Evolutionary conservation across 345 rosid genomes (phyloP).

Genomic region (Bruguiera gymnorhiza): DNA sequence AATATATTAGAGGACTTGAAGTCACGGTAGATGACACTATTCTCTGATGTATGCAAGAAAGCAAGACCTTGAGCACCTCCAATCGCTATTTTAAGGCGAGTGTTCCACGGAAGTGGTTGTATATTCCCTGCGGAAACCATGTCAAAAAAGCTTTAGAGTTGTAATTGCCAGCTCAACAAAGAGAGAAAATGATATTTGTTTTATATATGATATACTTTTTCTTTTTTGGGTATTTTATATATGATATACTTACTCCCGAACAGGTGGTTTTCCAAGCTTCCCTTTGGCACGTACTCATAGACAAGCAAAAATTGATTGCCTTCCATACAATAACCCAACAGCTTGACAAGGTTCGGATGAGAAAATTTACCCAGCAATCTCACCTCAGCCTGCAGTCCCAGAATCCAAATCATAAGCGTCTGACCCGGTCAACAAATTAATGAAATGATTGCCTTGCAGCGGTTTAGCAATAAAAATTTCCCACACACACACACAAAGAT

Average conservation of each 20-base stretch:
- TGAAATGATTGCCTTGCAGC: too few species aligned
- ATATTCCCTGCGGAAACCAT: conserved; percentile 41
- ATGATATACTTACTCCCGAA: conserved; percentile 48
- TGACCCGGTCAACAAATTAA: too few species aligned
- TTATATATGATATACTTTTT: too few species aligned
- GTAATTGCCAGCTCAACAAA: too few species aligned
- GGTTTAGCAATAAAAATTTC: too few species aligned
- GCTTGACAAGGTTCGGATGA: conserved; percentile 79
- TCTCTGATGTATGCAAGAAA: conserved; percentile 69
- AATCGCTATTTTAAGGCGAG: conserved; percentile 58
- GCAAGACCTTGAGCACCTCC: conserved; percentile 80
- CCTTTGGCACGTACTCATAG: conserved; percentile 66
- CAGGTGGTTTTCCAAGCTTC: conserved; percentile 79
- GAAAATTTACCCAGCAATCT: conserved; percentile 69
- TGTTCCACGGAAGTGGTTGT: conserved; percentile 57
- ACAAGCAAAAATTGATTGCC: conserved; percentile 65
- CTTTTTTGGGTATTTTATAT: neutral
- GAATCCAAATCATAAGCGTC: too few species aligned
- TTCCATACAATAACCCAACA: conserved; percentile 82
- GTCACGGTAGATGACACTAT: conserved; percentile 82
- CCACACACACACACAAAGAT: too few species aligned
- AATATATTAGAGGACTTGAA: conserved; percentile 83
- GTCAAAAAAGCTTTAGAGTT: neutral
- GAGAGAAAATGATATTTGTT: neutral
- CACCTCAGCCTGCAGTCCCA: conserved; percentile 66